phyloP scores from a whole-genome alignment of 257 asterid genomes.

The Solanum rostratum region DNA sequence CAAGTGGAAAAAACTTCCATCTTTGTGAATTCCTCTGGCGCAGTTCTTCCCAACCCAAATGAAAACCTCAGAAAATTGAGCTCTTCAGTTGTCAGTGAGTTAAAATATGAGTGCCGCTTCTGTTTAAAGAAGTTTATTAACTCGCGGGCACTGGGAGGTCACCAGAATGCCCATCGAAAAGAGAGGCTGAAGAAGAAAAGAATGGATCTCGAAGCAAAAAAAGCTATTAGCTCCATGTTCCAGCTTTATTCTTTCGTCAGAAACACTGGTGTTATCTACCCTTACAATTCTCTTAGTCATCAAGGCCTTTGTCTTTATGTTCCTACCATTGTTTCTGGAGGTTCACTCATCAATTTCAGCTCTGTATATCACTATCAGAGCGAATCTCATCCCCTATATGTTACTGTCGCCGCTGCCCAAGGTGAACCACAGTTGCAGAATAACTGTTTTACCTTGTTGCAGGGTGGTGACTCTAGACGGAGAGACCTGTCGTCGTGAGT shows the following conservation, averaged over 20 bases:
- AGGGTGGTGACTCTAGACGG: background rate
- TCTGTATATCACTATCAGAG: background rate
- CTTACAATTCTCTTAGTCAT: background rate
- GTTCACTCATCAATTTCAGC: background rate
- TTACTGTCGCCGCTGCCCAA: background rate
- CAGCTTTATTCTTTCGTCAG: background rate
- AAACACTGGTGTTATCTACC: background rate
- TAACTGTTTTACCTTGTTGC: background rate
- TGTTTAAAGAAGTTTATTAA: background rate
- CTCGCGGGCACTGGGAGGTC: background rate
- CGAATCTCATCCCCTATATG: background rate
- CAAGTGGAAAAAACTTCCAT: background rate
- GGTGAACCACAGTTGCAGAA: background rate
- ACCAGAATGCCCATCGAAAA: slow-evolving; percentile 2
- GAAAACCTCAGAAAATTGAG: background rate
- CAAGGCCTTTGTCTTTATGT: background rate
- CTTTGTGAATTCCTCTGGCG: background rate
- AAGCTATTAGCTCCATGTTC: background rate
- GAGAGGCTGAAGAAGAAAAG: slow-evolving; percentile 10
- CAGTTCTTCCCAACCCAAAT: background rate
- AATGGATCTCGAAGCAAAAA: slow-evolving; percentile 1
- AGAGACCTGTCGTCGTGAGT: background rate
- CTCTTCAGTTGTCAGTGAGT: background rate
- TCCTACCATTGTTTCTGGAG: background rate
- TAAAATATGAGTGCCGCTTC: background rate